Evolutionary conservation across 352 stramenopile genomes (phyloP).

Genomic region (Globisporangium echinulatum): DNA sequence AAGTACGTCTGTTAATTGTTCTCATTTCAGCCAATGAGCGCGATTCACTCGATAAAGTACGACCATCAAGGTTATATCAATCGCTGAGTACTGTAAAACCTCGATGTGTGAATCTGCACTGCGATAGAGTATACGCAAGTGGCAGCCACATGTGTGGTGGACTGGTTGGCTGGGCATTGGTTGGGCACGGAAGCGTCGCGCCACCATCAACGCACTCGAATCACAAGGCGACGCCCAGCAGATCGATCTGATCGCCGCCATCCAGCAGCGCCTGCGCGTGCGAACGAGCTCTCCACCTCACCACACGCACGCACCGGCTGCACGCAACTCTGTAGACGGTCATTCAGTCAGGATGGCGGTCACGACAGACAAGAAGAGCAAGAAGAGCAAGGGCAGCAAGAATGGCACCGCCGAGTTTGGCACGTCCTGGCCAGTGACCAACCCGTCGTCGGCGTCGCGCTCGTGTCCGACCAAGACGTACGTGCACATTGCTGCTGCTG

Average conservation of each 20-base stretch:
- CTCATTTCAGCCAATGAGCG: no score
- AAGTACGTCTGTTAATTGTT: no score
- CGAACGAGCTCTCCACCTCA: background rate
- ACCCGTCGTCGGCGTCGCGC: slow-evolving; percentile 69
- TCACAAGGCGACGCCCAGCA: slow-evolving; percentile 1
- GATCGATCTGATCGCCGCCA: background rate
- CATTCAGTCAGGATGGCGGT: slow-evolving; percentile 2
- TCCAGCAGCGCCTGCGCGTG: background rate
- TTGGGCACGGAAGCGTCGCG: slow-evolving; percentile 2
- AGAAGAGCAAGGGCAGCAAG: slow-evolving; percentile 22
- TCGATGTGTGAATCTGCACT: background rate
- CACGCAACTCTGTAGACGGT: background rate
- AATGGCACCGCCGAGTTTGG: slow-evolving; percentile 22
- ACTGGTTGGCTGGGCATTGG: slow-evolving; percentile 1
- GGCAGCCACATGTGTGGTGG: background rate
- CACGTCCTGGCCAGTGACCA: slow-evolving; percentile 74
- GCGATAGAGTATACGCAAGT: background rate
- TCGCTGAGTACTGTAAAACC: background rate
- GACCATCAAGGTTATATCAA: background rate
- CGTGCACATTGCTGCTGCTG: slow-evolving; percentile 6
- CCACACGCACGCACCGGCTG: background rate
- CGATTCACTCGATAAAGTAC: no score
- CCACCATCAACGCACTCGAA: background rate
- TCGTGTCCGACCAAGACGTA: slow-evolving; percentile 69
- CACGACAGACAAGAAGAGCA: slow-evolving; percentile 50